Evolutionary conservation across 2,329 filamentous ascomycete genomes (phyloP), one percentile per base, ranked within the genome.

Genomic region (Rutstroemia sp.): DNA sequence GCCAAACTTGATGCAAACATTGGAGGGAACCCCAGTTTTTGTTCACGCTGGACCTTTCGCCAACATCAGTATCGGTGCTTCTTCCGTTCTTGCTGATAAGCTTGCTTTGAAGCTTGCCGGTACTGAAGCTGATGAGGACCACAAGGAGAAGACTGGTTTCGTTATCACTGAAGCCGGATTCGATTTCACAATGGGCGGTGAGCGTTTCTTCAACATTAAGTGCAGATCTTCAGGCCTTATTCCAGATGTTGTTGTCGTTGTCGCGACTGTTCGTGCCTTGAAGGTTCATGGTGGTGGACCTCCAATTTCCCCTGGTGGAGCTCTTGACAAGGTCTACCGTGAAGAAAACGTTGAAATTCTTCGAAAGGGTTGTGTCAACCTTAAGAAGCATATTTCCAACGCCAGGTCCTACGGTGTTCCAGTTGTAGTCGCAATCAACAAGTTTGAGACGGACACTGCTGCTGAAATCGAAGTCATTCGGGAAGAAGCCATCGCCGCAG

Each of bases 191-290:
- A 99, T 99, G 94, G 94, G 94, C 62, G 94, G 94, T 61, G 94
- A 99, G 80, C 88, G 94, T 52, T 99, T 99, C 81, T 97, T 99
- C 84, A 97, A 99, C 78, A 97, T 99, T 79, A 99, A 99, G 80
- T 97, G 94, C 76, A 88, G 94, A 59, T 88, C 91, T 9, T 96
- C 92, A 5, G 92, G 92, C 23, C 85, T 99, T 47, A 83, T 90
- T 2, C 94, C 94, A 2, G 94, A 99, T 68, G 89, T 91, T 1
- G 92, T 96, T 6, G 90, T 99, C 46, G 86, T 99, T 58, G 94
- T 99, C 39, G 92, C 94, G 23, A 99, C 94, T 2, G 89, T 99
- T 47, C 87, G 94, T 64, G 94, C 94, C 6, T 79, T 99, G 62
- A 99, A 99, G 80, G 92, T 96, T 4, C 94, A 99, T 72, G 94